These are phyloP conservation scores for Rhizopogon parksii DNA, from an alignment of 1,284 basidiomycete genomes.

Conservation along the genomic window DNA sequence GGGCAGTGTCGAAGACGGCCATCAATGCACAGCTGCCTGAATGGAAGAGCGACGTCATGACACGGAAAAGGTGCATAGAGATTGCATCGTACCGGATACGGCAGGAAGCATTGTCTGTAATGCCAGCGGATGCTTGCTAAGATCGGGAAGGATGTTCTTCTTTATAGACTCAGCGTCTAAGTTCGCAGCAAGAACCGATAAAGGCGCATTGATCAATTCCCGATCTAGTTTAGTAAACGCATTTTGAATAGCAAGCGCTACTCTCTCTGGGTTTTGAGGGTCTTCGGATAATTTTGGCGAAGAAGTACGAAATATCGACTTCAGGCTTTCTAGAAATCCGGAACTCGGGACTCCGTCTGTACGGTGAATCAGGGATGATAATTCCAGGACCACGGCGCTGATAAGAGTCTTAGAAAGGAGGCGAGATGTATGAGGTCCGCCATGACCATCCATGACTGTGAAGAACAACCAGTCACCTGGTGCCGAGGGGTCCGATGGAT, in stretches of 20 bases:
- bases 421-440: conserved; percentile 73
- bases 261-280: conserved; percentile 48
- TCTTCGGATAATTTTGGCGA: conserved; percentile 27
- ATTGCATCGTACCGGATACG: conserved; percentile 46
- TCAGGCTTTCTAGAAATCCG: conserved; percentile 35
- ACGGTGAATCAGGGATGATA: conserved; percentile 46
- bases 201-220: conserved; percentile 72
- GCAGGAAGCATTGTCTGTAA: conserved; percentile 73
- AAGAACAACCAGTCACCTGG: conserved; percentile 78
- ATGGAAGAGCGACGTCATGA: conserved; percentile 9
- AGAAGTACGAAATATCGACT: conserved; percentile 38
- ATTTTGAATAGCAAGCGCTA: conserved; percentile 67
- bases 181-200: conserved; percentile 61
- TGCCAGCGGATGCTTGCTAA: conserved; percentile 65
- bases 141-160: conserved; percentile 52
- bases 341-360: conserved; percentile 25
- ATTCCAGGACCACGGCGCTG: conserved; percentile 77
- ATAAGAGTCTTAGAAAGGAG: conserved; percentile 84
- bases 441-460: conserved; percentile 90
- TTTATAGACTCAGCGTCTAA: conserved; percentile 45
- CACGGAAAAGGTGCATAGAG: not conserved
- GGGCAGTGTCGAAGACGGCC: conserved; percentile 78
- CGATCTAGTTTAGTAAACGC: conserved; percentile 77
- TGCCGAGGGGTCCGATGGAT: conserved; percentile 45
- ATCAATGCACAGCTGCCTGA: conserved; percentile 84